Base-by-base conservation (phyloP, 306 rosid species). In the Sicyos baderoa region DNA sequence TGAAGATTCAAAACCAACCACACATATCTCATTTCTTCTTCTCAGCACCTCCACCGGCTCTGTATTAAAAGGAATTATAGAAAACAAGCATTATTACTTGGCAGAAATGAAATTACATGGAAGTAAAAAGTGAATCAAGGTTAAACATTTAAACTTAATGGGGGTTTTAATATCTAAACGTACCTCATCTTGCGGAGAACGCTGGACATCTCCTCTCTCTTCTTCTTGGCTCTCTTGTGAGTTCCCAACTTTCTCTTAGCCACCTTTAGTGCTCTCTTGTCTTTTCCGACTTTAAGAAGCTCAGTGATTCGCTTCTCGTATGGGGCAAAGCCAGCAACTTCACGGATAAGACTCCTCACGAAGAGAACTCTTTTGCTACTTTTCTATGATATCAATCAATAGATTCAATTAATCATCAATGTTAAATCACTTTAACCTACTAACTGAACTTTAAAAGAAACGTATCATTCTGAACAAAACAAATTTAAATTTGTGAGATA, bases 251-350 rank as follows among this genome's bases (percentile, higher is more conserved):
- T 93, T 74, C 91, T 82, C 57, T 89, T 93, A 0, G 95, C 95
- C 16, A 89, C 95, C 49, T 88, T 93, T 42, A 93, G 68, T 1
- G 97, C 98, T 8, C 95, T 84, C 85, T 93, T 93, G 49, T 89
- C 98, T 71, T 93, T 93, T 11, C 97, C 98, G n/a, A 93, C 97
- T 78, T 93, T 93, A 18, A 93, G 78, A 63, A 93, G 89, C 88
- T 93, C 98, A 40, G 95, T 93, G 45, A 93, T 93, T 54, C 95
- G 80, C 86, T 89, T 89, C 47, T 89, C 98, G 64, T 89, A 93
- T 0, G 93, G 95, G 1, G 98, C 98, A 75, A 93, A 89, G 0
- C 95, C 98, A 47, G 96, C 91, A 71, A 93, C 96, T 69, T 89
- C 96, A 0, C 95, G 77, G 4, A 93, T 89, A 59, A 93, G 76